phyloP scores from a whole-genome alignment of 805 yeast species.

The Metschnikowia hibisci region DNA sequence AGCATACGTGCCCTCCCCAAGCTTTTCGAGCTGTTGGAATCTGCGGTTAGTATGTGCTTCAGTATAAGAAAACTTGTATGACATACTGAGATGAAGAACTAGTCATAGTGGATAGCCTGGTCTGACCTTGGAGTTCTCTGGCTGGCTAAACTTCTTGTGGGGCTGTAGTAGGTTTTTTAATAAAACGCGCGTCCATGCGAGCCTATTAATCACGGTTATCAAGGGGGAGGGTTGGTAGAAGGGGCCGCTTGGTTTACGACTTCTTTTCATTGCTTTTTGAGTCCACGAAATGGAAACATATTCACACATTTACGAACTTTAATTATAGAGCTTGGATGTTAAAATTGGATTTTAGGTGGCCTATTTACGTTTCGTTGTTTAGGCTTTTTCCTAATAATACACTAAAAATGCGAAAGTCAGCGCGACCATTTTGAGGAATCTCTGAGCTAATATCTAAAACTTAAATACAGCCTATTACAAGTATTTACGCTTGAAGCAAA shows the following conservation, averaged over 20 bases:
- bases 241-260: too few species aligned
- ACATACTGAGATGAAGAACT: conserved; percentile 46
- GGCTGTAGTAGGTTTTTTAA: conserved; percentile 1
- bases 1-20: conserved; percentile 96
- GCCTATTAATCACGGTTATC: background rate
- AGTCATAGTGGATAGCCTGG: conserved; percentile 25
- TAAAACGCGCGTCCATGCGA: conserved; percentile 1
- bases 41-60: conserved; percentile 21
- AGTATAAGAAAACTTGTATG: background rate
- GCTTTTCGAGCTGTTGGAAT: conserved; percentile 64
- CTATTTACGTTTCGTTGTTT: too few species aligned
- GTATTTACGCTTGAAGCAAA: conserved; percentile 30
- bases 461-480: conserved; percentile 7
- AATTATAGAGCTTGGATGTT: too few species aligned
- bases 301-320: too few species aligned
- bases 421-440: too few species aligned
- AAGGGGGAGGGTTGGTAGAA: background rate
- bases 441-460: conserved; percentile 22
- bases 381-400: too few species aligned
- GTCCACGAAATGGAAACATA: too few species aligned
- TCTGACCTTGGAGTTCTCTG: background rate
- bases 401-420: too few species aligned
- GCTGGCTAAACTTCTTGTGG: background rate
- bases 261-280: too few species aligned
- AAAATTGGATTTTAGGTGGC: too few species aligned